Percentiles rank a stretch among this genome's conserved stretches.
phyloP scores from a whole-genome alignment of 1,139 yeast species.

The Nakaseomyces glabratus region DNA sequence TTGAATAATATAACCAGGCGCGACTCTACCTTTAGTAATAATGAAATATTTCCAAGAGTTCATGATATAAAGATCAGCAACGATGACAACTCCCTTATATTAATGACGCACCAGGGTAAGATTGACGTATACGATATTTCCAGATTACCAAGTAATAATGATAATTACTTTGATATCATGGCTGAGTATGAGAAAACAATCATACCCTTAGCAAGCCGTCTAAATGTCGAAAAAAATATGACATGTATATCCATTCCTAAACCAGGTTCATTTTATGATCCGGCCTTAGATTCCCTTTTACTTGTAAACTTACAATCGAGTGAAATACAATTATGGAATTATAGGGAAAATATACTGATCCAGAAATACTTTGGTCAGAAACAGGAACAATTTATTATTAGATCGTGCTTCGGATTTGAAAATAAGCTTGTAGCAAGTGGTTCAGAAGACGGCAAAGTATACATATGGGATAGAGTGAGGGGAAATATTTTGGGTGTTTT shows the following conservation, averaged over 20 bases:
- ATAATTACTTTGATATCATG: not conserved
- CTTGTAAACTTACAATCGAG: constrained; percentile 66
- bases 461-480: constrained; percentile 69
- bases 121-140: constrained; percentile 32
- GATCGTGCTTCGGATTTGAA: constrained; percentile 69
- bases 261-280: constrained; percentile 4
- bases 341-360: constrained; percentile 40
- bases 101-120: constrained; percentile 53
- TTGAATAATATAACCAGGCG: constrained; percentile 9
- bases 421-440: constrained; percentile 74
- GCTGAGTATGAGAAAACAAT: constrained; percentile 1
- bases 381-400: constrained; percentile 59
- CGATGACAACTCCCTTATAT: constrained; percentile 52
- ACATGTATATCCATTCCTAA: constrained; percentile 41
- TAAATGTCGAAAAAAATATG: constrained; percentile 36
- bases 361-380: constrained; percentile 64
- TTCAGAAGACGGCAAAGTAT: constrained; percentile 71
- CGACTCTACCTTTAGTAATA: not conserved
- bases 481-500: constrained; percentile 60
- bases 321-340: constrained; percentile 74
- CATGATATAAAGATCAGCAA: constrained; percentile 62
- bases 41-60: constrained; percentile 43
- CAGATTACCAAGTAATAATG: constrained; percentile 3
- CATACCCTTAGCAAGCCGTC: constrained; percentile 16
- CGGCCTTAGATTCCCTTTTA: constrained; percentile 31